Evolutionary conservation across 306 rosid genomes (phyloP), one percentile per base, ranked within the genome.

Genomic region (Prunus persica): DNA sequence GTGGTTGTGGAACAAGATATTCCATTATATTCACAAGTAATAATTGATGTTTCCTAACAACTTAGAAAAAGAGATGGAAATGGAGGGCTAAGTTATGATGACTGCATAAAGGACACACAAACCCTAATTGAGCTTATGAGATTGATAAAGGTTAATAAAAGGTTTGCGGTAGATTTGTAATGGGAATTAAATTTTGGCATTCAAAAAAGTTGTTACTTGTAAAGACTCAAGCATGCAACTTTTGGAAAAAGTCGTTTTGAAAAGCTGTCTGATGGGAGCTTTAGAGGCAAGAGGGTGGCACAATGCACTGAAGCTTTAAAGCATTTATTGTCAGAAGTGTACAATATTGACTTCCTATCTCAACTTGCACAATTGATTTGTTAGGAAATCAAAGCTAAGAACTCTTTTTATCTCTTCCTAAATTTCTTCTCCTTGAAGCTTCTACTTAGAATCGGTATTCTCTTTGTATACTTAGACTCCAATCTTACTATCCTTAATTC

Each of bases 11-110:
- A 66, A 41, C 56, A 69, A 77, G 67, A 67, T 74, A 67, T 70
- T 77, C 60, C 55, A 74, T 11, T 67, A 25, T 68, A 62, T 69
- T 69, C 81, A 34, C 69, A 4, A 58, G 74, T 54, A 65, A 80
- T 71, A 61, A 80, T 83, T 79, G 72, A 62, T 83, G 89, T 81
- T 71, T 83, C 87, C 85, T 81, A 81, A 82, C 86, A 81, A 65
- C 80, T 73, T 67, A 77, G 73, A 76, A 58, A 76, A 65, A 54
- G 65, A 69, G 67, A 68, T 71, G 51, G 76, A 76, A 67, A 80
- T 78, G 61, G 62, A 71, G 34, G 77, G 54, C 47, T n/a, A 55
- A 1, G 65, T 61, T 52, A 75, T 28, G 75, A 83, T 83, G 81
- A 75, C 58, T 65, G 65, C 65, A 56, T 52, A 83, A 71, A 70